Evolutionary conservation across 192 early-diverging fungal genomes (phyloP).

Genomic region (Backusella psychrophila): DNA sequence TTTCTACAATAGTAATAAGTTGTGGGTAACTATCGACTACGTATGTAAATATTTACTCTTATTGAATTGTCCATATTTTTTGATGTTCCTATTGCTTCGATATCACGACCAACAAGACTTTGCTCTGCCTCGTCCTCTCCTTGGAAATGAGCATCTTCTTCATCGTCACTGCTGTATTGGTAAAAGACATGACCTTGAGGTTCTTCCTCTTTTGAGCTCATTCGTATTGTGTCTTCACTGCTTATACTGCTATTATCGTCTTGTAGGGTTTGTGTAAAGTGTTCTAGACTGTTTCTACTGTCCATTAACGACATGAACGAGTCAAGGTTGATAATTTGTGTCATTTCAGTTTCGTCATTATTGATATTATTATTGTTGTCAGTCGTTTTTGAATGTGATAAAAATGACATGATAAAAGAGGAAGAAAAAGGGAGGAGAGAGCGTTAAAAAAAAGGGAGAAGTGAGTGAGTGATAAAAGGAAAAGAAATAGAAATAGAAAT

Average conservation of each 20-base stretch:
- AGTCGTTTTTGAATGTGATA: neutral
- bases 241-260: constrained; percentile 10
- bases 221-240: neutral
- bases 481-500: neutral
- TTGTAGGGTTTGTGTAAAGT: neutral
- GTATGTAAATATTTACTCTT: neutral
- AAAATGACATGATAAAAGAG: constrained; percentile 2
- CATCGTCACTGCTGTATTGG: neutral
- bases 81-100: neutral
- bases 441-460: neutral
- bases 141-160: neutral
- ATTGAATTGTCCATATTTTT: neutral
- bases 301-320: constrained; percentile 10
- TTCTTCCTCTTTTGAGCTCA: constrained; percentile 4
- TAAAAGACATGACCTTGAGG: neutral
- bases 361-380: neutral
- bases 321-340: neutral
- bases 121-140: neutral
- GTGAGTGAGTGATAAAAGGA: neutral
- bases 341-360: constrained; percentile 11
- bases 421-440: neutral
- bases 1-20: neutral
- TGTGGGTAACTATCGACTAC: neutral
- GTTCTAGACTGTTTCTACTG: neutral
- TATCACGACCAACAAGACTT: neutral